A percentile compares a stretch with the other conserved stretches of the same genome.
phyloP scores from a whole-genome alignment of 768 basidiomycete species.

The Russula sp. region DNA sequence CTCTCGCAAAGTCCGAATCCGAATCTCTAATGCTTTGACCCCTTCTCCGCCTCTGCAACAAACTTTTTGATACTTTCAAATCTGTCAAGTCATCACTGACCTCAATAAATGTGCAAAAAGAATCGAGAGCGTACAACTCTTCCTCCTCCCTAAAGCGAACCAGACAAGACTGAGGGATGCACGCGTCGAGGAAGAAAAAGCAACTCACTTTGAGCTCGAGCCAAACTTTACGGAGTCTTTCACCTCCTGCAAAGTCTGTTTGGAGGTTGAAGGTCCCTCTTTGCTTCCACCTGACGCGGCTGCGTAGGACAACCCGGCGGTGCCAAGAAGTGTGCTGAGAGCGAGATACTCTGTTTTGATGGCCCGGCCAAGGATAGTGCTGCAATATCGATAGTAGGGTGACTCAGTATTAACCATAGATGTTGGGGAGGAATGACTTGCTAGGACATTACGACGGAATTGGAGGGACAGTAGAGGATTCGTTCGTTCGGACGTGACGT shows the following conservation, averaged over 20 bases:
- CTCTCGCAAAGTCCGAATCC: constrained; percentile 29
- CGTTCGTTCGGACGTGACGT: not conserved
- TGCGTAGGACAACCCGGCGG: constrained; percentile 47
- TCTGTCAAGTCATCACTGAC: constrained; percentile 39
- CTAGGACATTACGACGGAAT: constrained; percentile 38
- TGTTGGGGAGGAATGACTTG: constrained; percentile 24
- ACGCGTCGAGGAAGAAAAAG: not conserved
- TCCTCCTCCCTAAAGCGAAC: constrained; percentile 62
- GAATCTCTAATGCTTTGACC: constrained; percentile 36
- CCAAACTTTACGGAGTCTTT: constrained; percentile 54
- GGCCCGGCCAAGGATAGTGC: constrained; percentile 70
- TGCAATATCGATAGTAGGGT: constrained; percentile 25
- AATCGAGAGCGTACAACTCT: constrained; percentile 55
- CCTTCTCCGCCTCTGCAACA: constrained; percentile 78
- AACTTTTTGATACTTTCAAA: constrained; percentile 69
- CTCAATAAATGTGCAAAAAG: constrained; percentile 11
- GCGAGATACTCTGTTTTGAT: constrained; percentile 79
- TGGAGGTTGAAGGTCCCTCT: constrained; percentile 36
- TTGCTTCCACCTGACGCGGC: constrained; percentile 52
- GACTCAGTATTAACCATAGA: not conserved
- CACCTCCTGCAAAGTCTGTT: constrained; percentile 41
- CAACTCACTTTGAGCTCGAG: constrained; percentile 58
- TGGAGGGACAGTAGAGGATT: not conserved
- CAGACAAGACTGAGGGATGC: constrained; percentile 2
- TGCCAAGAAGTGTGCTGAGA: constrained; percentile 53